Base-by-base conservation (phyloP, 1,284 basidiomycete genomes). In the Ustilago sp. region DNA sequence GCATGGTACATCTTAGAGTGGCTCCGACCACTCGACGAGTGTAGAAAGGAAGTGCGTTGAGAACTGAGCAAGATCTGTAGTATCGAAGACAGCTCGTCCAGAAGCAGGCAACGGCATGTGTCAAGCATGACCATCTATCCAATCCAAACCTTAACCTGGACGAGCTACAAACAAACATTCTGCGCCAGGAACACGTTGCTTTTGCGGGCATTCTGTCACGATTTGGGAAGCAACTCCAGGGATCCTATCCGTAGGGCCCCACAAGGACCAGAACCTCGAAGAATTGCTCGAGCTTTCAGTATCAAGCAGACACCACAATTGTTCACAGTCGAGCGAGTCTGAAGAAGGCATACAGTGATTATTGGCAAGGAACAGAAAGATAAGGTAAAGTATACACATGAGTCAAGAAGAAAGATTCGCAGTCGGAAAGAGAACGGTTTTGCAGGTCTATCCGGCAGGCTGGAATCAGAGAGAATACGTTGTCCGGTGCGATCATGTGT, bases 331-430 rank as follows among this genome's bases (percentile, higher is more conserved):
- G 6, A 11, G 8, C 39, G 9, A 41, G 12, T 45, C 13, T 45
- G 28, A 45, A 31, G 11, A 31, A 12, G 17, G 23, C 28, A 45
- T n/a, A 34, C 13, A 54, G 48, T 53, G 36, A 69, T 69, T 69
- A 65, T 69, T 69, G 62, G 57, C 61, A 63, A 59, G 52, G 55
- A 68, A 54, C 48, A 61, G 23, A 52, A 56, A 32, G 28, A 61
- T 35, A 34, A 47, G 8, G 15, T 34, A 28, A 34, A 41, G 47
- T 52, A 64, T 34, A 32, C 43, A 32, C 19, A 19, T 6, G 19
- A 19, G 43, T 19, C 36, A 51, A 50, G 19, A n/a, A 48, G n/a
- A 43, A 53, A 17, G 47, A 50, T n/a, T 32, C 17, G 35, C 43
- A 43, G 52, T 38, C 38, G 17, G 36, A 13, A 39, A n/a, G 17